Evolutionary conservation across 257 asterid species (phyloP).

Genomic region (Solanum bulbocastanum): DNA sequence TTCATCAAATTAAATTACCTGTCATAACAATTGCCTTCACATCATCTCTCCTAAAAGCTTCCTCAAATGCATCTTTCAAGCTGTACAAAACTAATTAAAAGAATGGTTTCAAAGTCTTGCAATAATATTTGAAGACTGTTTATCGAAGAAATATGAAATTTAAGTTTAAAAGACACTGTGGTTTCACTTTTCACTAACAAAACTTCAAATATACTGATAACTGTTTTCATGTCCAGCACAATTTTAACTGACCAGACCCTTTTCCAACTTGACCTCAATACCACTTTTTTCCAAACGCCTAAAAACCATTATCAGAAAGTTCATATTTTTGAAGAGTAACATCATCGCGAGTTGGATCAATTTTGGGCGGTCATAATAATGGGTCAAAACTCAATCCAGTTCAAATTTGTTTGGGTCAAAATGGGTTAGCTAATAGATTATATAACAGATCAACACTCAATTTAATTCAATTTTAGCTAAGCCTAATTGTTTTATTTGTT

Average conservation of each 20-base stretch:
- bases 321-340: neutral
- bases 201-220: neutral
- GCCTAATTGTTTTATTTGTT: no score
- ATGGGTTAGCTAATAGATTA: no score
- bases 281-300: neutral
- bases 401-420: no score
- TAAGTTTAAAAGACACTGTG: neutral
- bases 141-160: neutral
- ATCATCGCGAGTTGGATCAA: neutral
- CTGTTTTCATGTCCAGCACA: neutral
- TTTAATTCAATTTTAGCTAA: no score
- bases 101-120: neutral
- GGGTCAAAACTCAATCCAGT: no score
- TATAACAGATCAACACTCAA: no score
- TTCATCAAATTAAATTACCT: slow-evolving; percentile 28
- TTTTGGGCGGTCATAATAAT: no score
- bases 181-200: neutral
- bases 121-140: neutral
- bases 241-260: neutral
- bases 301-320: neutral
- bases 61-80: slow-evolving; percentile 70
- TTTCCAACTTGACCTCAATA: neutral
- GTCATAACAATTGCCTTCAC: slow-evolving; percentile 83
- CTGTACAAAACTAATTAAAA: slow-evolving; percentile 58
- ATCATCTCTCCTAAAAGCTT: slow-evolving; percentile 69